Conservation (phyloP, 768 basidiomycete genomes). For the Stropharia rugosoannulata region DNA sequence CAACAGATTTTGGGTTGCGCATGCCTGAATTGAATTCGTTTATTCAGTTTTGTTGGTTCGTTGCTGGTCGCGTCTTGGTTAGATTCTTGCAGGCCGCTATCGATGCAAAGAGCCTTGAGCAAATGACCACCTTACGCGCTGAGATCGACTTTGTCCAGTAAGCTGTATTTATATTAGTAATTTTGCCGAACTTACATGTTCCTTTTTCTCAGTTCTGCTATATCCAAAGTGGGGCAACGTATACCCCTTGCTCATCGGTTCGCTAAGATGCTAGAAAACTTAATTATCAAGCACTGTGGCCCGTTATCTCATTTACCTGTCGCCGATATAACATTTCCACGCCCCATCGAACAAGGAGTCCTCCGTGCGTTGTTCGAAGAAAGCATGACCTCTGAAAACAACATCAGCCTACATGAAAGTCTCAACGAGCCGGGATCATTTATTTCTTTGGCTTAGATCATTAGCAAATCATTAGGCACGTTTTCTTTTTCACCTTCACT, state of each 20-base stretch:
- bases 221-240: slow-evolving; percentile 62
- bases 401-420: slow-evolving; percentile 29
- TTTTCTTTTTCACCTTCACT: not conserved
- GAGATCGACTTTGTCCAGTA: slow-evolving; percentile 74
- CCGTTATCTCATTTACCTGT: slow-evolving; percentile 24
- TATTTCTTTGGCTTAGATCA: slow-evolving; percentile 26
- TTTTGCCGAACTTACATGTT: not conserved
- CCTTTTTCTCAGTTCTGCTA: slow-evolving; percentile 42
- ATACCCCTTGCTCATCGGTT: slow-evolving; percentile 66
- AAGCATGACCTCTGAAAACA: slow-evolving; percentile 21
- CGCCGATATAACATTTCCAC: slow-evolving; percentile 31
- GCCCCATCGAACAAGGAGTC: slow-evolving; percentile 27
- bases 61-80: slow-evolving; percentile 62
- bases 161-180: slow-evolving; percentile 20
- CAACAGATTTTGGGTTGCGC: not conserved
- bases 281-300: slow-evolving; percentile 39
- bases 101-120: slow-evolving; percentile 54
- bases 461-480: slow-evolving; percentile 8
- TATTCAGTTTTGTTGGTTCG: slow-evolving; percentile 66
- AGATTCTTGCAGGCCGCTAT: slow-evolving; percentile 66
- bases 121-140: slow-evolving; percentile 53
- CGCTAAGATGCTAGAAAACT: slow-evolving; percentile 54
- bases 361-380: slow-evolving; percentile 32
- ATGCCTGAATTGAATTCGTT: not conserved
- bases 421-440: slow-evolving; percentile 36